phyloP scores from a whole-genome alignment of 192 early-diverging fungal species.

The Backusella macrospora region DNA sequence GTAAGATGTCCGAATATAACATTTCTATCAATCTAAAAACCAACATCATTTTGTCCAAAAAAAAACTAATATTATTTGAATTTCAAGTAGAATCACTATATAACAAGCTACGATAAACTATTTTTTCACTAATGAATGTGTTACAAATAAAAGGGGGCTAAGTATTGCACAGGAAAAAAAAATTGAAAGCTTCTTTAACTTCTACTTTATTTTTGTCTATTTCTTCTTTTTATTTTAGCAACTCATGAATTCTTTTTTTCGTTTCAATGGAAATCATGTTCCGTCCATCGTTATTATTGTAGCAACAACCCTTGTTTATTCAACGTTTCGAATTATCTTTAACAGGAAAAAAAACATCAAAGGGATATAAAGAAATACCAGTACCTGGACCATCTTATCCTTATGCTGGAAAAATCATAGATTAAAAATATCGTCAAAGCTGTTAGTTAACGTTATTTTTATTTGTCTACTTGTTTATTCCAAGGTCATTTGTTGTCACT shows the following conservation, averaged over 20 bases:
- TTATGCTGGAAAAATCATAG: not conserved
- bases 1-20: too few species aligned
- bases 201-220: not conserved
- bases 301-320: not conserved
- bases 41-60: too few species aligned
- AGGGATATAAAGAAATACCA: constrained; percentile 6
- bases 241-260: not conserved
- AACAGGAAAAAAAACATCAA: not conserved
- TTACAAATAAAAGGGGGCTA: not conserved
- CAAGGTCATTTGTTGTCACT: constrained; percentile 11
- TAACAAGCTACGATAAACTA: too few species aligned
- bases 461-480: not conserved
- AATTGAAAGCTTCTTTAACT: not conserved
- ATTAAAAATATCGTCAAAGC: too few species aligned
- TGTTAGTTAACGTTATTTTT: not conserved
- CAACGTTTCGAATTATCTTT: not conserved
- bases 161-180: not conserved
- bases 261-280: not conserved
- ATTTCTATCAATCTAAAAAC: too few species aligned
- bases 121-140: too few species aligned
- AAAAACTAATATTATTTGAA: too few species aligned
- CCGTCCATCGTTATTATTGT: not conserved
- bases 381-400: not conserved
- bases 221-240: not conserved
- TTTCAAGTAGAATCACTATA: too few species aligned